These are phyloP conservation scores for Coemansia sp. DNA, from an alignment of 192 early-diverging fungal genomes.

Conservation along the genomic window DNA sequence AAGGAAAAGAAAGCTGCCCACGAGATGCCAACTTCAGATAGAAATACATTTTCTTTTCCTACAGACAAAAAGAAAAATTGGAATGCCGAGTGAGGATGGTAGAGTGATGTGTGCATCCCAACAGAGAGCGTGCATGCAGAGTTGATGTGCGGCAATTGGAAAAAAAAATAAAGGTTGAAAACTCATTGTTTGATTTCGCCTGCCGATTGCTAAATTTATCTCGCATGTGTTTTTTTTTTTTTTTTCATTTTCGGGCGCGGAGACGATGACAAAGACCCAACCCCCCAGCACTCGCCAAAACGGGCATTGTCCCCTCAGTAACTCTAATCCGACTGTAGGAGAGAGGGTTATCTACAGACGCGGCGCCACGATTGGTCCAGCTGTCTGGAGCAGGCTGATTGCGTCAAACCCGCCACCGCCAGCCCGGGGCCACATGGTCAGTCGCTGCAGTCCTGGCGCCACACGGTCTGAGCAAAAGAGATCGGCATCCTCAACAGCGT, in stretches of 20 bases:
- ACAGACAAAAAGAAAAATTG: background rate
- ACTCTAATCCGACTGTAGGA: background rate
- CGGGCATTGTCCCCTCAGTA: no score
- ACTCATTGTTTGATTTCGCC: background rate
- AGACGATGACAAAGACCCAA: no score
- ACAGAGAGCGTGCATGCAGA: background rate
- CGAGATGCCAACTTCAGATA: background rate
- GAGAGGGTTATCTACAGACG: background rate
- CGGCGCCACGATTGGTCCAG: background rate
- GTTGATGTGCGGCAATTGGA: background rate
- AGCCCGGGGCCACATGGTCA: slow-evolving; percentile 22
- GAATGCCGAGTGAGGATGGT: background rate
- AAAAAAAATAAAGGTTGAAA: background rate
- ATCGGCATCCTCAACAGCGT: background rate
- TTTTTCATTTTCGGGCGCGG: no score
- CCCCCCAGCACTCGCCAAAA: no score
- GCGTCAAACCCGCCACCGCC: slow-evolving; percentile 33
- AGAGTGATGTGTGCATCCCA: background rate
- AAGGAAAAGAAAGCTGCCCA: no score
- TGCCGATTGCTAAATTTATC: no score
- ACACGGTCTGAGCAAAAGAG: slow-evolving; percentile 5
- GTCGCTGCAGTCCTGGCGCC: slow-evolving; percentile 20
- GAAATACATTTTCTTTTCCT: background rate
- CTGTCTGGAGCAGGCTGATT: slow-evolving; percentile 13
- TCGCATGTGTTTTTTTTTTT: no score